Base-by-base conservation (phyloP, 495 filamentous ascomycete genomes). In the Aspergillus bertholletiae region DNA sequence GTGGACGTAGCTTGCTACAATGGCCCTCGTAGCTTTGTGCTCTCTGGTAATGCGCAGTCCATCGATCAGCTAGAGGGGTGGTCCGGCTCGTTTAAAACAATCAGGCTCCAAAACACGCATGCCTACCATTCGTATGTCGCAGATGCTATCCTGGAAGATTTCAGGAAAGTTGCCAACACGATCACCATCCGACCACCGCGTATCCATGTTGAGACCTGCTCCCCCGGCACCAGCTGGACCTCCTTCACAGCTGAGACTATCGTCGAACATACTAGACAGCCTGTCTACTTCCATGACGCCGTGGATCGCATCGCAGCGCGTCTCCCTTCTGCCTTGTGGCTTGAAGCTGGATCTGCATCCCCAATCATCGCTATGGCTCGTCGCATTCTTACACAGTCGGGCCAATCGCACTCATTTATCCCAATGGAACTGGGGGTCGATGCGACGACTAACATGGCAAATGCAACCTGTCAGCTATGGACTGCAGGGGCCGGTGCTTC, bases 1-100 rank as follows among this genome's bases (percentile, higher is more conserved):
- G n/a, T n/a, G n/a, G 66, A 61, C 18, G 68, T 81, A 22, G 76
- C 77, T 6, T 80, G 77, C 57, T 75, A 66, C 55, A 81, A 80
- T 57, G 74, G 72, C 0, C 73, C 72, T 7, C 55, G 47, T 2
- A 70, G 59, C 41, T 59, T 69, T 22, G 72, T 74, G 1, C 18
- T 78, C 1, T 72, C 69, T 4, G 74, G 76, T 3, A 62, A 68
- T 28, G 62, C 47, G 20, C 46, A 52, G 5, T 67, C 69, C 1
- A 71, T 76, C n/a, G 55, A 69, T 13, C 51, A 53, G 7, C 44
- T 74, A 2, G 59, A 63, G 22, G 44, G 58, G 0, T 40, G 70
- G 7, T 22, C 22, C 7, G 26, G 4, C 12, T 22, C 51, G 17
- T 37, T 50, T 13, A 13, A 6, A 34, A 40, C 41, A 18, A 37